Conservation (phyloP, 1,139 yeast species). For the Candida sp. region DNA sequence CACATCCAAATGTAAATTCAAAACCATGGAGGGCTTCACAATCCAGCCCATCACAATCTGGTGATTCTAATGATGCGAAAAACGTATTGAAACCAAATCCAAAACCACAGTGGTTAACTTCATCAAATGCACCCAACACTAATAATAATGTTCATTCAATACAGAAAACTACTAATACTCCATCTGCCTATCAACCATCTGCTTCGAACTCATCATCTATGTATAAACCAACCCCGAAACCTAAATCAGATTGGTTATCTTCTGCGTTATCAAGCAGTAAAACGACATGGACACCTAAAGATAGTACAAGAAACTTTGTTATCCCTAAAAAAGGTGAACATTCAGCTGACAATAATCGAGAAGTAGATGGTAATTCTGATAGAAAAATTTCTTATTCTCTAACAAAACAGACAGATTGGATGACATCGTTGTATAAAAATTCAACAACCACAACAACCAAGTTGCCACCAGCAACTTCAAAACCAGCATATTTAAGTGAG, state of each 20-base stretch:
- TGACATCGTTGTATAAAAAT: constrained; percentile 11
- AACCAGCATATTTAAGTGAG: constrained; percentile 6
- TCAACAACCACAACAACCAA: constrained; percentile 8
- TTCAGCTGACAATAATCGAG: background rate
- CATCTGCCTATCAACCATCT: no score
- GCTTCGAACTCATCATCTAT: background rate
- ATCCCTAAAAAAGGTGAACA: background rate
- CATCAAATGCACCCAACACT: background rate
- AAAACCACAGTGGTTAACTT: constrained; percentile 1
- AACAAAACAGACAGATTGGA: constrained; percentile 12
- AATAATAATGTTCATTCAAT: no score
- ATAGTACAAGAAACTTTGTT: background rate
- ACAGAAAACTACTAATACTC: no score
- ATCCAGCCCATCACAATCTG: no score
- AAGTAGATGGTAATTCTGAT: background rate
- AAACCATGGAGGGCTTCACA: background rate
- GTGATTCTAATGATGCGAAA: no score
- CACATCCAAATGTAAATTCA: constrained; percentile 4
- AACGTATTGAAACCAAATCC: constrained; percentile 2
- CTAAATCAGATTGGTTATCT: constrained; percentile 16
- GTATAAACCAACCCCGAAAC: background rate
- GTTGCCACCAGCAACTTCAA: constrained; percentile 8
- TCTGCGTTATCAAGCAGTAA: constrained; percentile 9
- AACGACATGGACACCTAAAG: background rate
- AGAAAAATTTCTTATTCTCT: background rate